Evolutionary conservation across 148 eudicot genomes (phyloP).

Genomic region (Spergularia bocconei): DNA sequence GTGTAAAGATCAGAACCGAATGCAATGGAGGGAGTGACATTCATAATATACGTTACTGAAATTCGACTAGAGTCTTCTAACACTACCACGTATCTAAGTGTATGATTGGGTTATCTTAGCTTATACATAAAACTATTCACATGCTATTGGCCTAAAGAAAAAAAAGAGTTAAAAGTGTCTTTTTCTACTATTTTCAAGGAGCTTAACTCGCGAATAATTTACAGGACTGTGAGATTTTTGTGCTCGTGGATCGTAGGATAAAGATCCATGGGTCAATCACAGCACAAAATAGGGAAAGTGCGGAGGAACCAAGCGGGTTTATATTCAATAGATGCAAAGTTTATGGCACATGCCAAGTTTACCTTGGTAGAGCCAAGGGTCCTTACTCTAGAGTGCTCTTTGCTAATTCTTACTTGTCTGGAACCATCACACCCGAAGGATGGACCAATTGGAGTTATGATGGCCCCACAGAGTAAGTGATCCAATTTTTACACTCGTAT

Average conservation of each 20-base stretch:
- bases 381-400: slow-evolving; percentile 69
- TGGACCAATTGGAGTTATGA: slow-evolving; percentile 76
- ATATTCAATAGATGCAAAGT: slow-evolving; percentile 55
- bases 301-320: slow-evolving; percentile 57
- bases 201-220: background rate
- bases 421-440: slow-evolving; percentile 53
- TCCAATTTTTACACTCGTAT: too few relatives aligned
- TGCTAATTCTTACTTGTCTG: slow-evolving; percentile 68
- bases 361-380: slow-evolving; percentile 71
- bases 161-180: too few relatives aligned
- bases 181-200: too few relatives aligned
- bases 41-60: too few relatives aligned
- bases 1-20: too few relatives aligned
- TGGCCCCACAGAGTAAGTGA: slow-evolving; percentile 58
- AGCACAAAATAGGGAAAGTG: slow-evolving; percentile 52
- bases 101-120: too few relatives aligned
- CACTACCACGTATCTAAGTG: background rate
- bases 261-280: slow-evolving; percentile 73
- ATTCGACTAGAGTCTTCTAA: background rate
- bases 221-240: slow-evolving; percentile 80
- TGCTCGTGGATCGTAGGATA: slow-evolving; percentile 49
- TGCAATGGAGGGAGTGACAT: too few relatives aligned
- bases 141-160: too few relatives aligned
- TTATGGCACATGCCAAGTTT: slow-evolving; percentile 57
- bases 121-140: too few relatives aligned